phyloP scores from a whole-genome alignment of 2,329 filamentous ascomycete species.

The Cordyceps tenuipes region DNA sequence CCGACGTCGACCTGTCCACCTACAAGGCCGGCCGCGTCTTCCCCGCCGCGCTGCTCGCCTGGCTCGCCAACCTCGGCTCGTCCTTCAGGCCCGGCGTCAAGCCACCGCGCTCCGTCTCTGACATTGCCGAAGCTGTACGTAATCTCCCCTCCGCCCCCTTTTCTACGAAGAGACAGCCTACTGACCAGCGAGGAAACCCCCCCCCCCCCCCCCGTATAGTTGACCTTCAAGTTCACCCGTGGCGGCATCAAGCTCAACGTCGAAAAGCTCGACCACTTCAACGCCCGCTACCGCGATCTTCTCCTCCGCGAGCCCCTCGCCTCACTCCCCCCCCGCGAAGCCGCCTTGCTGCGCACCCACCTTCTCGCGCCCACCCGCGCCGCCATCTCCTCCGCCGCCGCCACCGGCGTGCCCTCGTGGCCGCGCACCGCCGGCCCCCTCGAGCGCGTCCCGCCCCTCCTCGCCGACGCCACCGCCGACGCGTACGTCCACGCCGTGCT shows the following conservation, averaged over 20 bases:
- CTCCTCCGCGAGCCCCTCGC: constrained; percentile 22
- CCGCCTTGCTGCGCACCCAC: constrained; percentile 17
- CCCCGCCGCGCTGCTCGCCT: constrained; percentile 58
- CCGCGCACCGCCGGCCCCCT: constrained; percentile 12
- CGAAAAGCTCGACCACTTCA: constrained; percentile 73
- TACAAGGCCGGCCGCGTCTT: constrained; percentile 39
- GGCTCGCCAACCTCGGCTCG: constrained; percentile 61
- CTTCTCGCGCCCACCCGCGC: constrained; percentile 18
- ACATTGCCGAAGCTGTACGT: constrained; percentile 61
- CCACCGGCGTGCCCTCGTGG: not conserved
- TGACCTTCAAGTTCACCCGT: constrained; percentile 80
- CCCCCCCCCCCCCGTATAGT: no score
- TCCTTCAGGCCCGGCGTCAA: constrained; percentile 21
- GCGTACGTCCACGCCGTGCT: constrained; percentile 18
- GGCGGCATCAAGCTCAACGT: constrained; percentile 79
- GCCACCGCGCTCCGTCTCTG: constrained; percentile 44
- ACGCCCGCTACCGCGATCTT: constrained; percentile 52
- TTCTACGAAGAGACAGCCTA: not conserved
- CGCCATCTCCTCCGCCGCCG: constrained; percentile 19
- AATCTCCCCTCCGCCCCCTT: not conserved
- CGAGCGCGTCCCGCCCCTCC: constrained; percentile 20
- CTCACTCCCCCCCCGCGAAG: constrained; percentile 18
- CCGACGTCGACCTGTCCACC: constrained; percentile 38
- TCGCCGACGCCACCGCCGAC: not conserved
- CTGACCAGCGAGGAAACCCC: not conserved